Percentiles rank a stretch among this genome's conserved stretches.
Conservation (phyloP, 2,329 filamentous ascomycete species). For the Trichoderma asperellum region DNA sequence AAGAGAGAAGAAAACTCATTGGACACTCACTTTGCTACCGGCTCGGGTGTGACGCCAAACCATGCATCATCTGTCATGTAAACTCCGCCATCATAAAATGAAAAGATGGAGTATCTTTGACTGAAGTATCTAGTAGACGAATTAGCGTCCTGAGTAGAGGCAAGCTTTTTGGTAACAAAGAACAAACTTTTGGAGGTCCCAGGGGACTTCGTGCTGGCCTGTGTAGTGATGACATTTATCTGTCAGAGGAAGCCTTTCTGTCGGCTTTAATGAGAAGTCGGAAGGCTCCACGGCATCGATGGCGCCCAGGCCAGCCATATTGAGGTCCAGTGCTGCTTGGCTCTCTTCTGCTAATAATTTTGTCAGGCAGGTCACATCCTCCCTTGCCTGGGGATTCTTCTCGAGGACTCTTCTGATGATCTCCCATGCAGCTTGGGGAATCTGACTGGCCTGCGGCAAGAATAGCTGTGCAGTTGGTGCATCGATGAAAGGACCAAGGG, state of each 20-base stretch:
- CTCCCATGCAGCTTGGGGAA: slow-evolving; percentile 19
- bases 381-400: slow-evolving; percentile 3
- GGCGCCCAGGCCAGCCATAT: slow-evolving; percentile 8
- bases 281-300: slow-evolving; percentile 1
- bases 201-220: slow-evolving; percentile 70
- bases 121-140: slow-evolving; percentile 73
- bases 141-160: background rate
- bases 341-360: slow-evolving; percentile 10
- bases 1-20: background rate
- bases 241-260: slow-evolving; percentile 56
- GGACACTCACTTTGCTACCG: slow-evolving; percentile 72
- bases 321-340: background rate
- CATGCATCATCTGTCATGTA: slow-evolving; percentile 92
- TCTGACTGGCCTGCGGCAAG: slow-evolving; percentile 22
- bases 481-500: slow-evolving; percentile 15
- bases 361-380: slow-evolving; percentile 8
- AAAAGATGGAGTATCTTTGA: slow-evolving; percentile 86
- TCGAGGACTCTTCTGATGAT: slow-evolving; percentile 4
- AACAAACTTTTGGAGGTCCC: slow-evolving; percentile 79
- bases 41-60: slow-evolving; percentile 96
- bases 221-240: slow-evolving; percentile 77
- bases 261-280: slow-evolving; percentile 45
- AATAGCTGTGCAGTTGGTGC: slow-evolving; percentile 20
- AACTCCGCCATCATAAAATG: slow-evolving; percentile 82
- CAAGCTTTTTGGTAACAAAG: background rate